phyloP scores from a whole-genome alignment of 306 rosid species.

The Cicer bijugum region DNA sequence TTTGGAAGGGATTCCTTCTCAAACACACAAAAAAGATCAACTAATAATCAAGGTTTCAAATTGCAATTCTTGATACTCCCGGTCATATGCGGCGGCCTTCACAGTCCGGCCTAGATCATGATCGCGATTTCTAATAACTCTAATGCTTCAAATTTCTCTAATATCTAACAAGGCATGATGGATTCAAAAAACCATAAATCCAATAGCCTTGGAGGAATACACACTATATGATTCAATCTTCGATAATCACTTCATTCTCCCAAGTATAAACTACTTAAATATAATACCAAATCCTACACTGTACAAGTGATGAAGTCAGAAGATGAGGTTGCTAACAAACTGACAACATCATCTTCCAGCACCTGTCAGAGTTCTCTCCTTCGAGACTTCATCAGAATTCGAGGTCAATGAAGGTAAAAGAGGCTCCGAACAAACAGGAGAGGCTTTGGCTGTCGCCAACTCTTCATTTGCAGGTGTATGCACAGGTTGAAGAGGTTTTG shows the following conservation, averaged over 20 bases:
- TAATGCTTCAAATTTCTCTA: conserved; percentile 25
- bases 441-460: conserved; percentile 12
- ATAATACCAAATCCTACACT: conserved; percentile 41
- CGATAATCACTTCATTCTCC: conserved; percentile 41
- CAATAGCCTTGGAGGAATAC: conserved; percentile 46
- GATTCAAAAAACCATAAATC: conserved; percentile 57
- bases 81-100: background rate
- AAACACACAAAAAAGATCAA: conserved; percentile 19
- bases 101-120: background rate
- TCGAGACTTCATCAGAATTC: conserved; percentile 47
- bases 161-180: conserved; percentile 50
- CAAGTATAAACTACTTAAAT: conserved; percentile 33
- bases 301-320: conserved; percentile 48
- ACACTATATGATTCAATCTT: conserved; percentile 42
- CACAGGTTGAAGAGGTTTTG: conserved; percentile 54
- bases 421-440: conserved; percentile 39
- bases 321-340: conserved; percentile 31
- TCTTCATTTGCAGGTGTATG: conserved; percentile 41
- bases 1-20: conserved; percentile 1
- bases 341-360: conserved; percentile 56
- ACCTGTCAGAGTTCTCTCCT: conserved; percentile 51
- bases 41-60: background rate
- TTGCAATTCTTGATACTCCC: background rate
- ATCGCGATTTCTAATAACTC: background rate
- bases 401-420: conserved; percentile 40